Evolutionary conservation across 495 filamentous ascomycete genomes (phyloP).

Genomic region (Cetradonia linearis): DNA sequence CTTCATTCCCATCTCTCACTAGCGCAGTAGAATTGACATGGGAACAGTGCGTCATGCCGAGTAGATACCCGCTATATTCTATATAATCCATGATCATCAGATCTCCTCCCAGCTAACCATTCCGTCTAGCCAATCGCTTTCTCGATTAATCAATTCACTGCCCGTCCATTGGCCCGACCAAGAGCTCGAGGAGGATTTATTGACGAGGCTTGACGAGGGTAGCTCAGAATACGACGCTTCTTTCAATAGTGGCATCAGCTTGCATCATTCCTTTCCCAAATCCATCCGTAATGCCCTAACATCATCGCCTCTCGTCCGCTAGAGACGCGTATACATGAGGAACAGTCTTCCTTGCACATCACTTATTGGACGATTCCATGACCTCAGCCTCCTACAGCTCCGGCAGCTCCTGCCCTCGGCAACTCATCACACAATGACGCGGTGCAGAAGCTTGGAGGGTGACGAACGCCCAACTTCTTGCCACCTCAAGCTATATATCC

Average conservation of each 20-base stretch:
- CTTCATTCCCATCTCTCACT: background rate
- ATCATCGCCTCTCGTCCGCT: background rate
- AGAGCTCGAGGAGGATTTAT: background rate
- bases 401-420: slow-evolving; percentile 6
- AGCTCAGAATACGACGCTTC: background rate
- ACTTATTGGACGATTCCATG: background rate
- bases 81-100: background rate
- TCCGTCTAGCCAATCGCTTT: background rate
- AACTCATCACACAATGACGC: slow-evolving; percentile 1
- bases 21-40: no score
- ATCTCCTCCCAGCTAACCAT: background rate
- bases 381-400: slow-evolving; percentile 4
- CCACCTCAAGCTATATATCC: slow-evolving; percentile 11
- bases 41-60: background rate
- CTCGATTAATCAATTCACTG: background rate
- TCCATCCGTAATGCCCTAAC: background rate
- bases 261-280: background rate
- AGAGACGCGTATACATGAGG: background rate
- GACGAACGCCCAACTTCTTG: slow-evolving; percentile 1
- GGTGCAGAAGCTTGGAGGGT: background rate
- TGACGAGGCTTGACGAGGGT: background rate
- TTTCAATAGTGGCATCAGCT: background rate
- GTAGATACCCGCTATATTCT: background rate
- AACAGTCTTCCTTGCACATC: background rate
- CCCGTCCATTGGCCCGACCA: background rate